A percentile compares a stretch with the other conserved stretches of the same genome.
These are phyloP conservation scores for Lupinus albus DNA, from an alignment of 306 rosid genomes.

Conservation along the genomic window DNA sequence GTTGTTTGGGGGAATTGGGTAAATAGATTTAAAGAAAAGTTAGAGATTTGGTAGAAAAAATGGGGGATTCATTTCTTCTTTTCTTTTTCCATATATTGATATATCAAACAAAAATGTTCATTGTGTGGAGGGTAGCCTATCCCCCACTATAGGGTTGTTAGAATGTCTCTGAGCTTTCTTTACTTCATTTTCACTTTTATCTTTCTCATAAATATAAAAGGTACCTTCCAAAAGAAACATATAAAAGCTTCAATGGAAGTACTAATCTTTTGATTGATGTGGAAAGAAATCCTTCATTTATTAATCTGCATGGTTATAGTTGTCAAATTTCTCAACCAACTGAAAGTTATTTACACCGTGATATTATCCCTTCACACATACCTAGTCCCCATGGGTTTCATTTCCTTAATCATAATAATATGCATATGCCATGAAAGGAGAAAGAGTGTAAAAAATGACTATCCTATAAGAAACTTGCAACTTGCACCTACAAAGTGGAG, in stretches of 20 bases:
- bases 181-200: slow-evolving; percentile 38
- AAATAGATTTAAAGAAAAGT: slow-evolving; percentile 33
- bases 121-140: slow-evolving; percentile 39
- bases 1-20: slow-evolving; percentile 8
- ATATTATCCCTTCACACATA: neutral
- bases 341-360: neutral
- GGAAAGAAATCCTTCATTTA: slow-evolving; percentile 1
- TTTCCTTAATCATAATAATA: neutral
- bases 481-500: slow-evolving; percentile 5
- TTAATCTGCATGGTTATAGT: slow-evolving; percentile 9
- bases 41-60: neutral
- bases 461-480: neutral
- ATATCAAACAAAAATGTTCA: slow-evolving; percentile 32
- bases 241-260: neutral
- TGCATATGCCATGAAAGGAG: neutral
- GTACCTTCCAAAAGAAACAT: neutral
- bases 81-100: neutral
- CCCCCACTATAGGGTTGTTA: slow-evolving; percentile 40
- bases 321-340: neutral
- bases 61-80: neutral
- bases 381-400: neutral
- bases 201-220: slow-evolving; percentile 24
- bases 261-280: slow-evolving; percentile 24
- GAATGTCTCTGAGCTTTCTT: slow-evolving; percentile 23
- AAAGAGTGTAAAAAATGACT: neutral